Base-by-base conservation (phyloP, 345 rosid species). In the Heritiera littoralis region DNA sequence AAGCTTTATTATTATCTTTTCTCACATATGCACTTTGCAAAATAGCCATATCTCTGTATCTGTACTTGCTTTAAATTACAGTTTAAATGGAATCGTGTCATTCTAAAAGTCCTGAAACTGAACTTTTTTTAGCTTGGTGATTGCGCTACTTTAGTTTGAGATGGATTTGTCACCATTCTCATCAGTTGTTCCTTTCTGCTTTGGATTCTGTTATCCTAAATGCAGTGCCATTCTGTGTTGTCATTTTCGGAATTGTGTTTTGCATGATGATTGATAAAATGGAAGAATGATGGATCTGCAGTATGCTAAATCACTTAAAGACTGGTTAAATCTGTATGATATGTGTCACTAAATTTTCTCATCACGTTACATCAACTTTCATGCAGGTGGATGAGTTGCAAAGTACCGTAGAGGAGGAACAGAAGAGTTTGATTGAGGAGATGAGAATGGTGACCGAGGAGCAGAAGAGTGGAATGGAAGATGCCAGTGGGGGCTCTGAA, bases 331-430 rank as follows among this genome's bases (percentile, higher is more conserved):
- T 9, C n/a, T 23, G 13, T 55, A 20, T 65, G 15, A 32, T 7
- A 18, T 3, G 20, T 43, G 17, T 56, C 32, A 45, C 54, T 32
- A 13, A 60, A 13, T 35, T 77, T 77, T 48, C 54, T 41, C 10
- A 68, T 61, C 1, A 6, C 60, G 17, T 69, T 46, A 18, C 5
- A 70, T 71, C 12, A 3, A 49, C 74, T 67, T 72, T 8, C 7
- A 0, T 60, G 35, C 82, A 95, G 98, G 98, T 95, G 77, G 99
- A 95, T 86, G 99, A 93, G 89, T 84, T 95, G 82, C 99, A 93
- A 88, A 91, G 83, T 75, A 89, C 91, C 28, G 87, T 95, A 75
- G 99, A 93, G 84, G 98, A 93, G 80, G 98, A 95, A 72, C 98
- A 95, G 82, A 93, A 89, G 90, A 89, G 79, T 83, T 76, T 95